Percentiles rank a stretch among this genome's conserved stretches.
These are phyloP conservation scores for Globisporangium canariense DNA, from an alignment of 352 stramenopile genomes.

Conservation along the genomic window DNA sequence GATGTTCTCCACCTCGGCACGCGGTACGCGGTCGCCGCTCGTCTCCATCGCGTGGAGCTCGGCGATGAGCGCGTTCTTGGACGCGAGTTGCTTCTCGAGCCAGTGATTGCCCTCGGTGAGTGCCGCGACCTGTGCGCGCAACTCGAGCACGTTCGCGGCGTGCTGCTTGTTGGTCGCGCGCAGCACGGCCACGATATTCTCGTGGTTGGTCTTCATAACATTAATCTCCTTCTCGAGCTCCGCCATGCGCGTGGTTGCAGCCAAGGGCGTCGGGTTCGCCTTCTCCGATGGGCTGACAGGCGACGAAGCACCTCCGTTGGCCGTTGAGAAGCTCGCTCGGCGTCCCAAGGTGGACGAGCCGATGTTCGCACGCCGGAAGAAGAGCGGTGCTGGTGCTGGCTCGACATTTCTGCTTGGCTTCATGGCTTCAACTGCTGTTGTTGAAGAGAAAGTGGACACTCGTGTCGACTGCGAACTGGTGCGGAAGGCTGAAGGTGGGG, in stretches of 20 bases:
- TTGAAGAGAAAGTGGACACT: conserved; percentile 8
- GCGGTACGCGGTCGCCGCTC: conserved; percentile 28
- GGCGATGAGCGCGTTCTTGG: conserved; percentile 51
- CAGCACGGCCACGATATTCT: conserved; percentile 66
- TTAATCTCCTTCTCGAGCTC: conserved; percentile 66
- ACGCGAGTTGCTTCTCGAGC: conserved; percentile 55
- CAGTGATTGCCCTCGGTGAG: conserved; percentile 57
- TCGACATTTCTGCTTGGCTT: conserved; percentile 13
- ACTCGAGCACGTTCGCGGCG: conserved; percentile 56
- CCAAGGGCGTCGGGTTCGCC: conserved; percentile 3
- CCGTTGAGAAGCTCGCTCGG: conserved; percentile 25
- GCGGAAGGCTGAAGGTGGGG: not conserved
- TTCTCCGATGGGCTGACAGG: not conserved
- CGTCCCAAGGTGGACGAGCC: conserved; percentile 29
- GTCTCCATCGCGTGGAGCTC: conserved; percentile 46
- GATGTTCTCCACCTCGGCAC: conserved; percentile 38
- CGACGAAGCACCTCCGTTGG: conserved; percentile 2
- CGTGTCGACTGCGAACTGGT: not conserved
- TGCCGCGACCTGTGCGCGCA: conserved; percentile 55
- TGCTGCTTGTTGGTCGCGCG: conserved; percentile 71
- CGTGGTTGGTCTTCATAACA: conserved; percentile 59
- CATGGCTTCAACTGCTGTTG: conserved; percentile 31
- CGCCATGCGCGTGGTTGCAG: conserved; percentile 26
- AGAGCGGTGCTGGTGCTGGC: conserved; percentile 23
- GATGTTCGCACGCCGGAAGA: conserved; percentile 38